phyloP scores from a whole-genome alignment of 345 rosid genomes.

The Eutrema heterophyllum region DNA sequence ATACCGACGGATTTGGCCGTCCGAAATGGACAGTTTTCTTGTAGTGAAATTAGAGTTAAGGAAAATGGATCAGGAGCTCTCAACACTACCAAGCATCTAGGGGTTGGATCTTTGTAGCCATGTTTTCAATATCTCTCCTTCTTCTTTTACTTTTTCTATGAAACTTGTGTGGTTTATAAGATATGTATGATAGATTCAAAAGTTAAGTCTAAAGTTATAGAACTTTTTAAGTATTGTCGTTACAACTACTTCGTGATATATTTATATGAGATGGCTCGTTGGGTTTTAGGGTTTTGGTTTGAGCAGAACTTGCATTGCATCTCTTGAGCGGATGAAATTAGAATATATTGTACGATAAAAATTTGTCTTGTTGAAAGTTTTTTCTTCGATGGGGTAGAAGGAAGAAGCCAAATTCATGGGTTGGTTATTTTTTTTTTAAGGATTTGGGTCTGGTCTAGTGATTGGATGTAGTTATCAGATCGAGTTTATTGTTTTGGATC shows the following conservation, averaged over 20 bases:
- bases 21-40: no score
- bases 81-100: conserved; percentile 56
- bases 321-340: conserved; percentile 70
- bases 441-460: no score
- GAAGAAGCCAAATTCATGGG: no score
- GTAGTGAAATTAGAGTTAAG: conserved; percentile 11
- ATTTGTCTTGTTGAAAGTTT: no score
- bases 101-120: conserved; percentile 83
- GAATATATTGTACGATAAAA: conserved; percentile 80
- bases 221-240: conserved; percentile 1
- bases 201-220: conserved; percentile 4
- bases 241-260: not conserved
- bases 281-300: conserved; percentile 28
- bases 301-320: conserved; percentile 71
- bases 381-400: no score
- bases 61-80: conserved; percentile 29
- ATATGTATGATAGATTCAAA: not conserved
- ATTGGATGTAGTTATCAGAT: no score
- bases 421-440: no score
- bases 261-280: conserved; percentile 12
- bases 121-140: conserved; percentile 61
- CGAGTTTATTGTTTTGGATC: no score
- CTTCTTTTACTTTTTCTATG: not conserved
- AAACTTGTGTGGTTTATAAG: not conserved
- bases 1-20: no score